Conservation (phyloP, 2,329 filamentous ascomycete species). For the Aulographum hederae region DNA sequence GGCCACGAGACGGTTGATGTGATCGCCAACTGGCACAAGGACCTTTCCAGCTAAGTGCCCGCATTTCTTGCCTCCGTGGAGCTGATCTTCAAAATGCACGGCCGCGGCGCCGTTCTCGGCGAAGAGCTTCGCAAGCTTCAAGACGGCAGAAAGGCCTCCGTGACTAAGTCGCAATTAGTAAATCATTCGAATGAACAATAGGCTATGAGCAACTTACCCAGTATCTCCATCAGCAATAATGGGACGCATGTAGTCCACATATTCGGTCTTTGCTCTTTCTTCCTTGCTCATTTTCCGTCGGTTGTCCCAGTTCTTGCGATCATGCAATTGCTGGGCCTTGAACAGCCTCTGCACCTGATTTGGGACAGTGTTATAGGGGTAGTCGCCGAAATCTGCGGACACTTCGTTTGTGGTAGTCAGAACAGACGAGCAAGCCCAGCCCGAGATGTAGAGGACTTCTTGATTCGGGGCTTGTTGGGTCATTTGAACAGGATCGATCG, state of each 20-base stretch:
- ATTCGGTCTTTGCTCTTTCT: constrained; percentile 58
- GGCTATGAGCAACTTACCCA: constrained; percentile 33
- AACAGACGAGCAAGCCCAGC: constrained; percentile 92
- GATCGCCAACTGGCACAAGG: constrained; percentile 79
- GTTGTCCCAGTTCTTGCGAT: constrained; percentile 84
- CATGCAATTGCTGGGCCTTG: constrained; percentile 93
- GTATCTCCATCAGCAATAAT: constrained; percentile 96
- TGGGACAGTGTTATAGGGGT: constrained; percentile 96
- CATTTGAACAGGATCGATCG: constrained; percentile 98
- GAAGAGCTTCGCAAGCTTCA: constrained; percentile 94
- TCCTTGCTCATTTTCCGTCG: constrained; percentile 60
- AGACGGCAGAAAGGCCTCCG: constrained; percentile 76
- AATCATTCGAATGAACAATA: constrained; percentile 6
- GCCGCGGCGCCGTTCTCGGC: constrained; percentile 92
- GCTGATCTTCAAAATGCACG: constrained; percentile 94
- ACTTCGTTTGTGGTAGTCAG: constrained; percentile 93
- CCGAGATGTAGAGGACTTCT: constrained; percentile 88
- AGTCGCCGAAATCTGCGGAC: constrained; percentile 93
- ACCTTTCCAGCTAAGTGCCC: constrained; percentile 94
- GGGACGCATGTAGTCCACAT: constrained; percentile 80
- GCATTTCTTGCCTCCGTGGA: constrained; percentile 97
- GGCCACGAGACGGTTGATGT: constrained; percentile 87
- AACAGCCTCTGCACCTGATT: constrained; percentile 93
- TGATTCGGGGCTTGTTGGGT: constrained; percentile 93
- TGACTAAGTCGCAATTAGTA: constrained; percentile 49